Evolutionary conservation across 1,284 basidiomycete genomes (phyloP).

Genomic region (Amylostereum chailletii): DNA sequence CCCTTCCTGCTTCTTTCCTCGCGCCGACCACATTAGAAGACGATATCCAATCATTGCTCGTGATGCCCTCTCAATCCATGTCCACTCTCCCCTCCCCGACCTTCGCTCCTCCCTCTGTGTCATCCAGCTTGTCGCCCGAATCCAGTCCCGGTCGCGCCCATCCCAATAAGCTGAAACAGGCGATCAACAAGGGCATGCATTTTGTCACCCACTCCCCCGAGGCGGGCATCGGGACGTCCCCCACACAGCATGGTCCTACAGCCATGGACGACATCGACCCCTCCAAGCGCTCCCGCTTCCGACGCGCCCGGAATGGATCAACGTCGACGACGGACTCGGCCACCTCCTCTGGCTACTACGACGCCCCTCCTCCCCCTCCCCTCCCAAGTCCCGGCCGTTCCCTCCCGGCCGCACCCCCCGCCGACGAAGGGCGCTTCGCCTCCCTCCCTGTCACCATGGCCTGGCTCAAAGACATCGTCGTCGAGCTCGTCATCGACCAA

Average conservation of each 20-base stretch:
- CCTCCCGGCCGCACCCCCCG: background rate
- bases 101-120: constrained; percentile 1
- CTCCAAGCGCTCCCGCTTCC: background rate
- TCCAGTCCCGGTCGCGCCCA: constrained; percentile 1
- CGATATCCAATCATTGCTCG: background rate
- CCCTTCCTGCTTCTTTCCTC: too few species aligned
- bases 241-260: background rate
- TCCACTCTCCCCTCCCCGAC: constrained; percentile 1
- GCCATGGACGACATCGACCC: background rate
- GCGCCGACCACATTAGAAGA: too few species aligned
- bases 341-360: background rate
- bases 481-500: constrained; percentile 74
- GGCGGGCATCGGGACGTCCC: background rate
- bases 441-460: constrained; percentile 29
- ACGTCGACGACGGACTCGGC: constrained; percentile 3
- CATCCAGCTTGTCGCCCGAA: constrained; percentile 2
- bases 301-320: constrained; percentile 1
- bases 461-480: constrained; percentile 43
- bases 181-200: constrained; percentile 2
- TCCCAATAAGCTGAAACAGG: background rate
- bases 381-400: background rate
- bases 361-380: background rate
- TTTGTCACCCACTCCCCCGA: constrained; percentile 1
- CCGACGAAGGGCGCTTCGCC: constrained; percentile 9
- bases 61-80: constrained; percentile 1